Conservation (phyloP, 805 yeast species). For the Aciculoconidium aculeatum region DNA sequence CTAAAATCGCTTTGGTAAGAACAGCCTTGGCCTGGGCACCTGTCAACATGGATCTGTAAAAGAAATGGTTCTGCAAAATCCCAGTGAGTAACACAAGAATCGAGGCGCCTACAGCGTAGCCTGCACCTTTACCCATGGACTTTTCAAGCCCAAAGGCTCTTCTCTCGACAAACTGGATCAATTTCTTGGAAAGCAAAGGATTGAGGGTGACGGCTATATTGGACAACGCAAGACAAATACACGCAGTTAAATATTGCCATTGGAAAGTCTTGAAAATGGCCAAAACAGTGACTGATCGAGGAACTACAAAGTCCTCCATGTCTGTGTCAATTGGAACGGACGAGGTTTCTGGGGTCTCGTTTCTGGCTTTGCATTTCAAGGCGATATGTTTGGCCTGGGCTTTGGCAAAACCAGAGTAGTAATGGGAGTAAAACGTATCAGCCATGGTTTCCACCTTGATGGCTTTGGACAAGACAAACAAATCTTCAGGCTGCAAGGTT, state of each 20-base stretch:
- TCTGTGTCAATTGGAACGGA: slow-evolving; percentile 19
- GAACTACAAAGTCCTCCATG: slow-evolving; percentile 5
- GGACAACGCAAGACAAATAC: slow-evolving; percentile 19
- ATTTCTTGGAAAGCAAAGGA: slow-evolving; percentile 33
- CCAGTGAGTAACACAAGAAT: slow-evolving; percentile 20
- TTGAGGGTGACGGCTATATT: slow-evolving; percentile 20
- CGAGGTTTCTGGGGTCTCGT: slow-evolving; percentile 10
- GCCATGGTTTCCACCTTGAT: slow-evolving; percentile 30
- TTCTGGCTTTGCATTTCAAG: slow-evolving; percentile 21
- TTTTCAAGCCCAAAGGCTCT: slow-evolving; percentile 18
- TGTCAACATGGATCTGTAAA: slow-evolving; percentile 19
- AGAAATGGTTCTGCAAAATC: slow-evolving; percentile 19
- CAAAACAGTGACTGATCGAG: slow-evolving; percentile 5
- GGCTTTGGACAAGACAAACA: slow-evolving; percentile 30
- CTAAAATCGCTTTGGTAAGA: slow-evolving; percentile 19
- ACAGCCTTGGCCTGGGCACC: slow-evolving; percentile 24
- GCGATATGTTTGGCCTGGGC: slow-evolving; percentile 15
- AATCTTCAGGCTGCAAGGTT: slow-evolving; percentile 60
- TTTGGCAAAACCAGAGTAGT: slow-evolving; percentile 6
- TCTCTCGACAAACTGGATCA: slow-evolving; percentile 30
- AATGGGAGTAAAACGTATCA: slow-evolving; percentile 16
- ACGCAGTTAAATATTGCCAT: slow-evolving; percentile 19
- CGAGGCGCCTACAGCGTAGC: slow-evolving; percentile 35
- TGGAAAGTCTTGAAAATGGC: slow-evolving; percentile 23
- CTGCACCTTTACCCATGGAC: slow-evolving; percentile 31